Evolutionary conservation across 345 rosid genomes (phyloP).

Genomic region (Salix suchowensis): DNA sequence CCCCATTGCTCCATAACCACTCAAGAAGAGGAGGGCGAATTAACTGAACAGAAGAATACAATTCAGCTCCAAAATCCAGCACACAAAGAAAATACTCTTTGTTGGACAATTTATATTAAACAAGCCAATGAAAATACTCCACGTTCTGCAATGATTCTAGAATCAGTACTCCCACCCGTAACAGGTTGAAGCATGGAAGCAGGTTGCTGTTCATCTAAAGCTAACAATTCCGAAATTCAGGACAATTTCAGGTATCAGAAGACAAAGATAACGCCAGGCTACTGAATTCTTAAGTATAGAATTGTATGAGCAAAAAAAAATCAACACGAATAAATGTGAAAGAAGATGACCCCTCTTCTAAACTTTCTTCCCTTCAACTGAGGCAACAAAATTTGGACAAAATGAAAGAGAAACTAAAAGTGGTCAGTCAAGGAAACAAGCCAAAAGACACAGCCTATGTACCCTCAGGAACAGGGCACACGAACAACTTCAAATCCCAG

Average conservation of each 20-base stretch:
- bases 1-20: conserved; percentile 33
- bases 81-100: background rate
- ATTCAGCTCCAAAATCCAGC: background rate
- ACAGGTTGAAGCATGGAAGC: background rate
- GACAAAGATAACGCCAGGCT: background rate
- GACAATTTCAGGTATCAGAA: background rate
- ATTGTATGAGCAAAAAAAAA: background rate
- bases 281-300: background rate
- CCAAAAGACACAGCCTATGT: background rate
- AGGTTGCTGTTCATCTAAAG: conserved; percentile 4
- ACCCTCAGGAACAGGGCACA: background rate
- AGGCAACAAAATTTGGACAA: background rate
- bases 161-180: background rate
- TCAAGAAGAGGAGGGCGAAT: background rate
- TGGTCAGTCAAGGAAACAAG: background rate
- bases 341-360: background rate
- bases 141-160: background rate
- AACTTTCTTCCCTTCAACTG: background rate
- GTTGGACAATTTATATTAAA: background rate
- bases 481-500: background rate
- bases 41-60: background rate
- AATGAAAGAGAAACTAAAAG: background rate
- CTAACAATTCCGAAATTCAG: conserved; percentile 1
- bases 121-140: background rate
- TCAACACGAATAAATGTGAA: background rate